Evolutionary conservation across 768 basidiomycete genomes (phyloP).

Genomic region (Peribolospora baueri): DNA sequence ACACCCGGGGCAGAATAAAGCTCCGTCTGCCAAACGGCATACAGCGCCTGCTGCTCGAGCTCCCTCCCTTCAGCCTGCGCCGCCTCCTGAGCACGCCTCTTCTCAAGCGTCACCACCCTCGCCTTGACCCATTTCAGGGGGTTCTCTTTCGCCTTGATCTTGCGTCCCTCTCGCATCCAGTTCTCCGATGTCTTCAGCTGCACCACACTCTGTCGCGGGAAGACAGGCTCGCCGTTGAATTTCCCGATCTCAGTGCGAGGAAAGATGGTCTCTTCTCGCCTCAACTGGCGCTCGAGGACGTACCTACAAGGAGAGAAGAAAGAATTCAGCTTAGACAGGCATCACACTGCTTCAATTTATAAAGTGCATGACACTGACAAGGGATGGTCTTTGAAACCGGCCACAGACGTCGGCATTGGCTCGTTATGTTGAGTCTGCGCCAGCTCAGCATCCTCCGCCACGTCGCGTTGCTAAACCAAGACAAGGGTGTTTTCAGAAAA

Average conservation of each 20-base stretch:
- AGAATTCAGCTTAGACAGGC: neutral
- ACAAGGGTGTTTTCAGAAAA: neutral
- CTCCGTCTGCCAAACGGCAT: slow-evolving; percentile 63
- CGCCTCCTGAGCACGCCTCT: slow-evolving; percentile 45
- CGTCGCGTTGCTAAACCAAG: slow-evolving; percentile 51
- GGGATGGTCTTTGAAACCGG: slow-evolving; percentile 89
- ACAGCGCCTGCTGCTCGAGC: slow-evolving; percentile 64
- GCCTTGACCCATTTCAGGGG: slow-evolving; percentile 76
- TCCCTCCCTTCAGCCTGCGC: slow-evolving; percentile 27
- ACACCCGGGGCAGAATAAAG: slow-evolving; percentile 54
- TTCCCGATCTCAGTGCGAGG: slow-evolving; percentile 51
- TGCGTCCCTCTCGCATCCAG: slow-evolving; percentile 73
- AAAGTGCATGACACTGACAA: slow-evolving; percentile 29
- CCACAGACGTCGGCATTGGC: slow-evolving; percentile 74
- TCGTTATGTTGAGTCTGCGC: slow-evolving; percentile 50
- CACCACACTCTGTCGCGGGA: slow-evolving; percentile 59
- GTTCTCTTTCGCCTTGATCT: slow-evolving; percentile 45
- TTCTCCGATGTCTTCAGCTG: slow-evolving; percentile 72
- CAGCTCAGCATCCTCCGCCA: slow-evolving; percentile 75
- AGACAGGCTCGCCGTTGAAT: slow-evolving; percentile 82
- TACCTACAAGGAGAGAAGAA: slow-evolving; percentile 28
- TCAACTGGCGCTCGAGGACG: slow-evolving; percentile 63
- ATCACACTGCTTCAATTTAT: too few relatives aligned
- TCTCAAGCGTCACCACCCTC: slow-evolving; percentile 53
- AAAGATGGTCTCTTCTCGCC: slow-evolving; percentile 61